phyloP scores from a whole-genome alignment of 139 green algal genomes.

The Chlamydomonas sp. region DNA sequence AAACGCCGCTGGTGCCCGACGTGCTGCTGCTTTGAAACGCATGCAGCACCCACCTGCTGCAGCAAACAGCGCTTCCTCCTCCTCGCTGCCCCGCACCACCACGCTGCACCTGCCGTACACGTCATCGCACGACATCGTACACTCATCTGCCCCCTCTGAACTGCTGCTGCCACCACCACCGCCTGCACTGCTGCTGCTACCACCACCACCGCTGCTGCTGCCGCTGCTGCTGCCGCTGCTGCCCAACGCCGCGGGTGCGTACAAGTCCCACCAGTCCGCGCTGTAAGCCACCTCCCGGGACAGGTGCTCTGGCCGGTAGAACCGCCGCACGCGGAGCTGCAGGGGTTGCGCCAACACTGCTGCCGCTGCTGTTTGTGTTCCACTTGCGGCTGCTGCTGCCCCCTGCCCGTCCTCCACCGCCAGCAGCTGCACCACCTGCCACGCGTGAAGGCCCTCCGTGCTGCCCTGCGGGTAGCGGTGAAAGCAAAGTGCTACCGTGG shows the following conservation, averaged over 20 bases:
- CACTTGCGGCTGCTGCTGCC: too few relatives aligned
- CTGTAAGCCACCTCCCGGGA: constrained; percentile 76
- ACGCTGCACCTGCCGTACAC: constrained; percentile 51
- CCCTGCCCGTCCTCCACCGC: background rate
- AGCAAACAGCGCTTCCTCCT: too few relatives aligned
- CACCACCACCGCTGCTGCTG: background rate
- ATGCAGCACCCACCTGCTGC: too few relatives aligned
- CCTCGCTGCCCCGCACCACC: background rate
- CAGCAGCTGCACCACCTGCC: constrained; percentile 74
- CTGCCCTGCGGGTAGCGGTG: constrained; percentile 26
- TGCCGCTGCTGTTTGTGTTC: too few relatives aligned
- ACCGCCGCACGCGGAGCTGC: constrained; percentile 70
- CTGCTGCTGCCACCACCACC: background rate
- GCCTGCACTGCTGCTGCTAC: background rate
- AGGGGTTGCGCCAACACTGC: background rate
- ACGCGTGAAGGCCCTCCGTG: constrained; percentile 83
- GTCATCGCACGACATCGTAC: too few relatives aligned
- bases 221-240: background rate
- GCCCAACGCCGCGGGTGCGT: constrained; percentile 18
- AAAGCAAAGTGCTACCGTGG: background rate
- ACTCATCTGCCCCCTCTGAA: too few relatives aligned
- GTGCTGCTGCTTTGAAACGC: too few relatives aligned
- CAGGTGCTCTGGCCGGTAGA: constrained; percentile 94
- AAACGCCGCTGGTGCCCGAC: too few relatives aligned
- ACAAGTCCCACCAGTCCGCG: constrained; percentile 61